A percentile compares a stretch with the other conserved stretches of the same genome.
Conservation (phyloP, 140 eudicot species). For the Senecio squalidus region DNA sequence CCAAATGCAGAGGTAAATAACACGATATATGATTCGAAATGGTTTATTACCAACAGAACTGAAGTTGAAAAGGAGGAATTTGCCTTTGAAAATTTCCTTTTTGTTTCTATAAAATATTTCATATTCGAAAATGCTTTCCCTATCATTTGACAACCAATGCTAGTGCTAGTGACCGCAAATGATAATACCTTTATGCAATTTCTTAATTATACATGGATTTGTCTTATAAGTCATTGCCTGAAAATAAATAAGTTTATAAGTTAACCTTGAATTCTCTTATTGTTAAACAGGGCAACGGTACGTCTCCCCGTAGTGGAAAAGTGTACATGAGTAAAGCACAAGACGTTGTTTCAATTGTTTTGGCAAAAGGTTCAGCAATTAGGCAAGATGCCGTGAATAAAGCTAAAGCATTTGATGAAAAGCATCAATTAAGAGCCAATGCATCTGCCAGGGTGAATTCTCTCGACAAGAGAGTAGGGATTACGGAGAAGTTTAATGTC, state of each 20-base stretch:
- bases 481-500: conserved; percentile 72
- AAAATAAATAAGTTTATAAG: not conserved
- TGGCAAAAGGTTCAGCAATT: conserved; percentile 94
- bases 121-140: not conserved
- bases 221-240: not conserved
- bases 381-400: conserved; percentile 85
- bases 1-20: conserved; percentile 51
- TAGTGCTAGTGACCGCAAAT: not conserved
- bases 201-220: not conserved
- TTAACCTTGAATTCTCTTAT: not conserved
- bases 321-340: conserved; percentile 83
- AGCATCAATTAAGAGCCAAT: conserved; percentile 74
- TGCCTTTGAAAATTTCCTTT: not conserved
- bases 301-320: conserved; percentile 56
- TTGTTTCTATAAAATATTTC: not conserved
- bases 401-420: conserved; percentile 95
- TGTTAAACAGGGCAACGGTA: conserved; percentile 38
- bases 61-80: not conserved
- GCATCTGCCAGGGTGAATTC: conserved; percentile 84
- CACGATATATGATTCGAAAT: too few species aligned
- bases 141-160: not conserved
- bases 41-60: not conserved
- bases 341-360: conserved; percentile 74
- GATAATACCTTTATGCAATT: not conserved
- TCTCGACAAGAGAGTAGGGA: conserved; percentile 66